Conservation (phyloP, 768 basidiomycete genomes). For the Hericium rajendrae region DNA sequence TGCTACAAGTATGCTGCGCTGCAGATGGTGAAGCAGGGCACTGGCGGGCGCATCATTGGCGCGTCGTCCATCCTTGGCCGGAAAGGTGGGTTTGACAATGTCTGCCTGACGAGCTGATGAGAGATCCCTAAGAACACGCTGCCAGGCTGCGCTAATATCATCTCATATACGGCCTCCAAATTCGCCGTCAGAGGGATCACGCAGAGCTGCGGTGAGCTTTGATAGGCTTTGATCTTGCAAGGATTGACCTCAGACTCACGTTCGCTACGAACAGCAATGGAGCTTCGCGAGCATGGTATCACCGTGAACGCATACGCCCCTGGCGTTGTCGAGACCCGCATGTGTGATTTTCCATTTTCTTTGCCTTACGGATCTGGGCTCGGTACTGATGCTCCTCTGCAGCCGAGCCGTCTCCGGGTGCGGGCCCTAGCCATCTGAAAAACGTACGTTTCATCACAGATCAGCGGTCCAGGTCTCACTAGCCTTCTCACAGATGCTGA, state of each 20-base stretch:
- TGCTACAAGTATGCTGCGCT: slow-evolving; percentile 17
- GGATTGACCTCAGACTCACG: not conserved
- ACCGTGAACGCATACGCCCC: slow-evolving; percentile 18
- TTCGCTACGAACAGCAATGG: slow-evolving; percentile 8
- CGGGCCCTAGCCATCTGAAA: not conserved
- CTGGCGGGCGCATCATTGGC: slow-evolving; percentile 18
- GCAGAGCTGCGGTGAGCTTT: slow-evolving; percentile 1
- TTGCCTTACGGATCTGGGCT: not conserved
- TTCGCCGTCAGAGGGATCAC: slow-evolving; percentile 23
- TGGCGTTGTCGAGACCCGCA: slow-evolving; percentile 11
- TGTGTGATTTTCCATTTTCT: slow-evolving; percentile 4
- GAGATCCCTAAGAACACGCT: not conserved
- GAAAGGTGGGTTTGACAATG: not conserved
- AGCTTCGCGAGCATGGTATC: slow-evolving; percentile 13
- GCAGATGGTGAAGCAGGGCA: slow-evolving; percentile 18
- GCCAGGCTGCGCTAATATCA: slow-evolving; percentile 2
- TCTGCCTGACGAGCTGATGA: not conserved
- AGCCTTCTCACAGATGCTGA: not conserved
- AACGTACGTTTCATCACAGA: not conserved
- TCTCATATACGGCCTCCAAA: slow-evolving; percentile 23
- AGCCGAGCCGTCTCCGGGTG: not conserved
- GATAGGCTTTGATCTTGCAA: not conserved
- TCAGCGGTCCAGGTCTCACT: not conserved
- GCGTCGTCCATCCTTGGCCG: slow-evolving; percentile 3
- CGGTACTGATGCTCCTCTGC: not conserved